Base-by-base conservation (phyloP, 345 rosid species). In the Heritiera littoralis region DNA sequence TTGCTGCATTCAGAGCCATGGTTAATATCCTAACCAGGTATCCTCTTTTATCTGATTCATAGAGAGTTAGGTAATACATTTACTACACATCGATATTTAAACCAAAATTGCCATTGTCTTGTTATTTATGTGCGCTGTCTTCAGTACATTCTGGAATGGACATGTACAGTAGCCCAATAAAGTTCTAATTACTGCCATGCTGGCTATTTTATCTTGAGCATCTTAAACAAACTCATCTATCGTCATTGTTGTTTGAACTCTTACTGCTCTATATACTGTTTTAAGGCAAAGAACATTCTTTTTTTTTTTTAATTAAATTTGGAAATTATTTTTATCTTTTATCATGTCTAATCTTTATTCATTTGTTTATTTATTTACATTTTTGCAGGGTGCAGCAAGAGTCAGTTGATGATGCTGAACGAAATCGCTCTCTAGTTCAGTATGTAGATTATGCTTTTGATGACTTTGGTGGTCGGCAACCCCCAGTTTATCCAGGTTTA, bases 1-100 rank as follows among this genome's bases (percentile, higher is more conserved):
- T 96, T 67, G 99, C 99, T 81, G 99, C 99, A 78, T 96, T 96
- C 84, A 91, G 99, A 85, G 99, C 98, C 78, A 93, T 96, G 95
- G 99, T 94, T 78, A 93, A 96, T 86, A 96, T 96, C 85, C 88
- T 96, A 84, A 94, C 98, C 59, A 86, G 99, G 99, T 96, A 84
- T 78, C 85, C 65, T 79, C 54, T 74, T 78, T 49, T 32, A 15
- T 48, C 43, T 66, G 66, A 59, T 66, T 81, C 56, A 6, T 28
- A 28, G 46, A 45, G 7, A 40, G 67, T 12, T 51, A 30, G 3
- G 75, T 52, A 17, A 4, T 72, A 52, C 15, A 52, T 52, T 18
- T 52, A 52, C 18, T 52, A 35, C 3, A 54, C 54, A 30, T 30
- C 48, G 17, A 52, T 72, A 35, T 52, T 32, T 32, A 15, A 35